Base-by-base conservation (phyloP, 2,329 filamentous ascomycete genomes). In the Fusarium tricinctum region DNA sequence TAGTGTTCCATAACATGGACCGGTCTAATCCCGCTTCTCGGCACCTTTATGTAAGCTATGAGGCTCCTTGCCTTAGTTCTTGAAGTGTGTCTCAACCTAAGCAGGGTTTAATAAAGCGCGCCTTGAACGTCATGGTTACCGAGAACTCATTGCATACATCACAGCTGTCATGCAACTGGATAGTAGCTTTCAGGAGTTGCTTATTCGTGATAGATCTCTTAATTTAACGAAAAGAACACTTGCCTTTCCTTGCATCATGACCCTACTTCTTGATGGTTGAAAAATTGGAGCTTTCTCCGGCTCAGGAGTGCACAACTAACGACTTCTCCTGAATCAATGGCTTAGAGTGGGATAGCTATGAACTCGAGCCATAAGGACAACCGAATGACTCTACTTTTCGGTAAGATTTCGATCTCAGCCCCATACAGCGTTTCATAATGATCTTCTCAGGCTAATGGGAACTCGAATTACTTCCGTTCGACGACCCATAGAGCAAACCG, bases 241-340 rank as follows among this genome's bases (percentile, higher is more conserved):
- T 32, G 12, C 6, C 3, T 30, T 55, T 49, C 43, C 43, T 39
- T 55, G 23, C 52, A 55, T 39, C 17, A 30, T 54, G 19, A 14
- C 35, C 6, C 23, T 19, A 3, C 38, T 4, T 30, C 10, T 13
- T 22, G n/a, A 7, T 13, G n/a, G 7, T 22, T 20, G 8, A 13
- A 14, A 12, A n/a, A 19, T 14, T 23, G 12, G 43, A 19, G 32
- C 23, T 19, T 15, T 33, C n/a, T 39, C n/a, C 15, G 23, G 23
- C 26, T 30, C n/a, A 55, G 20, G 6, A 15, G 20, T 2, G 13
- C 22, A n/a, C 14, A 28, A 30, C 9, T 23, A 12, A 22, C 19
- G 28, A 28, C 32, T 12, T 17, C 30, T 48, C 22, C 15, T 49
- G 12, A 23, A 15, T 33, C 13, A 8, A 15, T 13, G 28, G 28